phyloP scores from a whole-genome alignment of 1,139 yeast species.

The Protomyces arabidopsidicola region DNA sequence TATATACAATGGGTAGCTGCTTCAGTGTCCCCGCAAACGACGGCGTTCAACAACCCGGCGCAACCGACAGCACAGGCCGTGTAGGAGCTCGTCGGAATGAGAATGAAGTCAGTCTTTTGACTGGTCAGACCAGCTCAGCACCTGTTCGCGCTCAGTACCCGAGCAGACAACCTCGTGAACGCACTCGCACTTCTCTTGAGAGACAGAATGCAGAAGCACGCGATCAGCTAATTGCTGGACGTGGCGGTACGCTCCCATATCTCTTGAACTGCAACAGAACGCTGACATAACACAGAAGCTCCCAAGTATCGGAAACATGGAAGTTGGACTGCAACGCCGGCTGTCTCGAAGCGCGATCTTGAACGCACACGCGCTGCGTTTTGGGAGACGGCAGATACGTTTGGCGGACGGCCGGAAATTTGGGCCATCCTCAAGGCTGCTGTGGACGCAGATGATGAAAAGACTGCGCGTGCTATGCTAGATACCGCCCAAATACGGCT shows the following conservation, averaged over 20 bases:
- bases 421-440: conserved; percentile 23
- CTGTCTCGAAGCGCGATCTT: conserved; percentile 11
- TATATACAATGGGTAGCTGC: not conserved
- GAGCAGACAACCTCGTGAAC: conserved; percentile 20
- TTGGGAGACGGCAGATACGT: conserved; percentile 27
- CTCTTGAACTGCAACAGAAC: not conserved
- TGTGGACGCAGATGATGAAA: conserved; percentile 17
- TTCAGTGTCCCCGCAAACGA: not conserved
- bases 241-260: conserved; percentile 12
- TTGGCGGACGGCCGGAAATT: conserved; percentile 22
- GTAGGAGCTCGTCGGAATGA: not conserved
- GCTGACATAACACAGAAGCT: conserved; percentile 4
- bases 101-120: not conserved
- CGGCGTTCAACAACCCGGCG: conserved; percentile 1
- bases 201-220: conserved; percentile 22
- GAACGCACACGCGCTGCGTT: conserved; percentile 15
- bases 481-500: conserved; percentile 13
- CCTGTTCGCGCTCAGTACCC: not conserved
- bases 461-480: conserved; percentile 20
- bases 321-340: conserved; percentile 18
- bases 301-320: conserved; percentile 16
- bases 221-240: conserved; percentile 14
- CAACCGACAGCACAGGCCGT: not conserved
- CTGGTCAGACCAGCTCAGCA: not conserved
- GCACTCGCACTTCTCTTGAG: conserved; percentile 16